Conservation (phyloP, 139 green algal species). For the Micractinium sp. region DNA sequence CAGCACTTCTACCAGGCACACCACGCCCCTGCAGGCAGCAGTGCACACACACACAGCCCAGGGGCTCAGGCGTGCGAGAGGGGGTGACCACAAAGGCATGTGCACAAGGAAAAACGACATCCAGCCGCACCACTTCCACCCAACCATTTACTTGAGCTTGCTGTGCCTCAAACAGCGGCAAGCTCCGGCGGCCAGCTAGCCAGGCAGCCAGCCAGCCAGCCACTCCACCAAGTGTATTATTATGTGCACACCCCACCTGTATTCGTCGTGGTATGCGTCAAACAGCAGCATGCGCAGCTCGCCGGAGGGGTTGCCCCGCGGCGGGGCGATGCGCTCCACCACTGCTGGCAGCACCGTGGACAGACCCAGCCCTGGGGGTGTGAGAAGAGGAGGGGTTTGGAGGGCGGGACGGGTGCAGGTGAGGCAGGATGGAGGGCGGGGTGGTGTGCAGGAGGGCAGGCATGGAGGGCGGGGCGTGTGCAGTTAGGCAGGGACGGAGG, state of each 20-base stretch:
- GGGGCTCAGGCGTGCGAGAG: too few relatives aligned
- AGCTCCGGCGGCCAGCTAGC: too few relatives aligned
- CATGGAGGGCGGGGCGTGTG: too few relatives aligned
- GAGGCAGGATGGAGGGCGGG: not conserved
- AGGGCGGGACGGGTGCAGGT: not conserved
- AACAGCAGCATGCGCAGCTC: conserved; percentile 86
- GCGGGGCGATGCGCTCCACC: conserved; percentile 69
- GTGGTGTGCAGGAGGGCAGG: not conserved
- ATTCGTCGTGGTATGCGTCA: conserved; percentile 92
- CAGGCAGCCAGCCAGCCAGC: not conserved
- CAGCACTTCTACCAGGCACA: conserved; percentile 78
- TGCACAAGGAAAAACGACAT: too few relatives aligned
- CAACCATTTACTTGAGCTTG: too few relatives aligned
- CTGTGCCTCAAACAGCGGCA: not conserved
- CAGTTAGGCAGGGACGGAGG: not conserved
- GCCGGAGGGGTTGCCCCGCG: conserved; percentile 41
- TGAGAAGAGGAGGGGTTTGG: not conserved
- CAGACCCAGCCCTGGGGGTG: conserved; percentile 58
- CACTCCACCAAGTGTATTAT: not conserved
- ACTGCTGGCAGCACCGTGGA: conserved; percentile 76
- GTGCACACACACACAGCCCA: too few relatives aligned
- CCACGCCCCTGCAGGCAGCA: conserved; percentile 52
- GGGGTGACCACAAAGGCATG: too few relatives aligned
- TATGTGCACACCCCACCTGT: conserved; percentile 60
- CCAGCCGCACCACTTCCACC: too few relatives aligned